Conservation (phyloP, 306 rosid genomes). For the Quercus aquifolioides region DNA sequence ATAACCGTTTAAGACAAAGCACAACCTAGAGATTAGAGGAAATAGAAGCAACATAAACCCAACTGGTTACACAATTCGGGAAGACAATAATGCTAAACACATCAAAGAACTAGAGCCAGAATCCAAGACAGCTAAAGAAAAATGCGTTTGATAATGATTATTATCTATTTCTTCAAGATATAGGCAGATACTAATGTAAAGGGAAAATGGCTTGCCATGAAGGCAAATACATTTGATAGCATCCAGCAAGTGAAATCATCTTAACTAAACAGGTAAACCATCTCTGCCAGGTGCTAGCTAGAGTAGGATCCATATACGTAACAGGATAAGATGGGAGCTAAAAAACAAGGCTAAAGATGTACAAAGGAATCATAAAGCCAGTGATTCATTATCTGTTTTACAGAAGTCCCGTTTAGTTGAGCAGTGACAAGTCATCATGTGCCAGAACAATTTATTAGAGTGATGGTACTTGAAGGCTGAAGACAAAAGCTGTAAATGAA, state of each 20-base stretch:
- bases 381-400: not conserved
- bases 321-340: too few species aligned
- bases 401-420: not conserved
- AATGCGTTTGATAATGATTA: not conserved
- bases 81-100: too few species aligned
- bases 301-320: not conserved
- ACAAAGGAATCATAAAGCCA: not conserved
- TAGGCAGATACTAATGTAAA: not conserved
- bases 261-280: not conserved
- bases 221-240: not conserved
- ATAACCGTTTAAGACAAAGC: too few species aligned
- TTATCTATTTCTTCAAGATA: not conserved
- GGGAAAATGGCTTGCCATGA: not conserved
- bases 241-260: not conserved
- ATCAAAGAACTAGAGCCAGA: too few species aligned
- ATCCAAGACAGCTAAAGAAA: too few species aligned
- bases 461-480: not conserved
- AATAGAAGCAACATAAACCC: too few species aligned
- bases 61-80: too few species aligned
- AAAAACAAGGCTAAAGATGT: too few species aligned
- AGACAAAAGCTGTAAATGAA: not conserved
- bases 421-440: not conserved
- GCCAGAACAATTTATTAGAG: not conserved
- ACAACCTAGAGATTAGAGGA: too few species aligned
- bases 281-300: not conserved